Evolutionary conservation across 2,329 filamentous ascomycete species (phyloP), one percentile per base, ranked within the genome.

Genomic region (Ilyonectria sp.): DNA sequence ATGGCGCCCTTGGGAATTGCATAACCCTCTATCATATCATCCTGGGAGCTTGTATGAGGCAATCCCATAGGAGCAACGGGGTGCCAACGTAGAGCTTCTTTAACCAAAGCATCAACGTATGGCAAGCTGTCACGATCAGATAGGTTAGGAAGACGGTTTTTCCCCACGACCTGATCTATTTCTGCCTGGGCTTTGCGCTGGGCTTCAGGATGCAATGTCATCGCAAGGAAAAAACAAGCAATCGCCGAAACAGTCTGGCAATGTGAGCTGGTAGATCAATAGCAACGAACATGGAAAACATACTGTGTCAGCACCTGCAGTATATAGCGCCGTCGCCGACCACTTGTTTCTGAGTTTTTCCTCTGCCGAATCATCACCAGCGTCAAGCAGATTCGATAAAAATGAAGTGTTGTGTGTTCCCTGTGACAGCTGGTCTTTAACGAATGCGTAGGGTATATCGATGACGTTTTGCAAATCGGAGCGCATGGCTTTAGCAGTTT

Each of bases 51-150:
- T 3, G 76, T 75, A 56, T 84, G 79, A 4, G 81, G 77, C 1
- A 87, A 75, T 0, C 77, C 72, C 62, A 82, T 74, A 1, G 80
- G 79, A 0, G 73, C 74, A 4, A 78, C 70, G 0, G 77, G 76
- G 44, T 71, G 68, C 75, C 74, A 80, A 2, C 78, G 59, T 7
- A 74, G 37, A 5, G 67, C 59, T 44, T 80, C 78, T 17, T 79
- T 79, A 0, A 79, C 67, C 4, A 74, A 31, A 1, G 75, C 75
- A n/a, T 78, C 60, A 13, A 78, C 40, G 17, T 79, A 79, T 0
- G 74, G 74, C 9, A 79, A 55, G 0, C 63, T 76, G 3, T 68
- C 43, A 0, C 72, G 68, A 59, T 79, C 78, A 4, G 57, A 58
- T 1, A 67, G 65, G 1, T 26, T 57, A 0, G 78, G 78, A 0